Conservation (phyloP, 177 flowering plant genomes). For the Vitis hybrid region DNA sequence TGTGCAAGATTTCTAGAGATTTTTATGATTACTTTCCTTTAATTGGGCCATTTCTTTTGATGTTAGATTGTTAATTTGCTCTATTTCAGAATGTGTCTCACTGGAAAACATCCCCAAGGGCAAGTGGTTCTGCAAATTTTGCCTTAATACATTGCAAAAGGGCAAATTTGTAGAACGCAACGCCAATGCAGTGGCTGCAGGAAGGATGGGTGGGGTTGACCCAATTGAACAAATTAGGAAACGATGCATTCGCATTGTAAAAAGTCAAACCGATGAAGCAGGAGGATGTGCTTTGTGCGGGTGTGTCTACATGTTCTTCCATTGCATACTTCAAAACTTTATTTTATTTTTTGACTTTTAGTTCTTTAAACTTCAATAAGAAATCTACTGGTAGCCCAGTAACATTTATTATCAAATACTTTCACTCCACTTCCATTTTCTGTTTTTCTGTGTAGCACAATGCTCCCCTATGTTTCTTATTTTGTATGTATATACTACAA, state of each 20-base stretch:
- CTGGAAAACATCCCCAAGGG: slow-evolving; percentile 45
- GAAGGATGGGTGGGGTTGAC: slow-evolving; percentile 70
- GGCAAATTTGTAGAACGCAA: slow-evolving; percentile 55
- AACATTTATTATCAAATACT: too few relatives aligned
- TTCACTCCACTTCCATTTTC: neutral
- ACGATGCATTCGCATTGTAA: slow-evolving; percentile 74
- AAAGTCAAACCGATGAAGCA: slow-evolving; percentile 36
- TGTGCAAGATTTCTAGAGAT: too few relatives aligned
- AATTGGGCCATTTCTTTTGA: neutral
- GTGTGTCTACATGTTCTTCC: slow-evolving; percentile 26
- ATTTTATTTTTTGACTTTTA: too few relatives aligned
- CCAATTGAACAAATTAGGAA: slow-evolving; percentile 60
- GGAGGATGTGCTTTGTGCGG: slow-evolving; percentile 83
- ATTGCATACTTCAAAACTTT: too few relatives aligned
- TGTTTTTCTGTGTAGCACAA: neutral
- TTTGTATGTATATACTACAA: neutral
- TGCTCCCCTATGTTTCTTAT: neutral
- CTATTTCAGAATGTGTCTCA: slow-evolving; percentile 61
- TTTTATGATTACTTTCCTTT: neutral
- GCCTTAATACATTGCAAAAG: slow-evolving; percentile 43
- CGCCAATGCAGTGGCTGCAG: slow-evolving; percentile 86
- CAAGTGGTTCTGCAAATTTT: slow-evolving; percentile 69
- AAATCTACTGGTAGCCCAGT: too few relatives aligned
- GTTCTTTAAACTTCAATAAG: too few relatives aligned
- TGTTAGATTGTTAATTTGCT: neutral